Evolutionary conservation across 352 stramenopile genomes (phyloP), one percentile per base, ranked within the genome.

Genomic region (Achlya hypogyna): DNA sequence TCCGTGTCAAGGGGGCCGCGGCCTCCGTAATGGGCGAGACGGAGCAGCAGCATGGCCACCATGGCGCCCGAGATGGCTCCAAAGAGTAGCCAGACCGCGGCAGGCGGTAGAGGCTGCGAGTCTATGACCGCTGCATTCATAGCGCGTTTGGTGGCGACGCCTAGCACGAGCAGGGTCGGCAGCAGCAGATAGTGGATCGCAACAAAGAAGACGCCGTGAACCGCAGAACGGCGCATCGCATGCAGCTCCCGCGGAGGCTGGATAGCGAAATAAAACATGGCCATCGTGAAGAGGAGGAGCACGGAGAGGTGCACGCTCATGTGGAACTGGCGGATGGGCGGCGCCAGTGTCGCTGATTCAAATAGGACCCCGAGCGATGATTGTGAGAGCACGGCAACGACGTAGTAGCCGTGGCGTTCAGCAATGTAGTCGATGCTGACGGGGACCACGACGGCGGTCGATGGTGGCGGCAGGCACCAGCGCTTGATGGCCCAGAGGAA

Each of bases 201-300:
- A 0, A 38, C 23, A 38, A 64, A 64, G 34, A 22, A 5, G 2
- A 52, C 27, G 54, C 54, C 54, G n/a, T 25, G 20, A 23, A n/a
- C 32, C 23, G 34, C 22, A 4, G 54, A 64, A 4, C 54, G 32
- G 20, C 54, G 54, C 54, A 64, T 64, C n/a, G 56, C 42, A 42
- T 64, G 56, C 4, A 38, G 25, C 23, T 51, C 35, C 22, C 56
- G 38, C 4, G 56, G 56, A 14, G 56, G 56, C 12, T 42, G 56
- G n/a, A 64, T 29, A 4, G 56, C 56, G 53, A 64, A 64, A 32
- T 64, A 64, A 27, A 51, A 64, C 42, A 53, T 53, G 35, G 56
- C 56, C 56, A 64, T 64, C 38, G 56, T 35, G 25, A 64, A 64
- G 20, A 32, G 20, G 23, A 64, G 20, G 12, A 64, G 56, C 14